Evolutionary conservation across 1,284 basidiomycete species (phyloP), one percentile per base, ranked within the genome.

Genomic region (Rhizoctonia solani): DNA sequence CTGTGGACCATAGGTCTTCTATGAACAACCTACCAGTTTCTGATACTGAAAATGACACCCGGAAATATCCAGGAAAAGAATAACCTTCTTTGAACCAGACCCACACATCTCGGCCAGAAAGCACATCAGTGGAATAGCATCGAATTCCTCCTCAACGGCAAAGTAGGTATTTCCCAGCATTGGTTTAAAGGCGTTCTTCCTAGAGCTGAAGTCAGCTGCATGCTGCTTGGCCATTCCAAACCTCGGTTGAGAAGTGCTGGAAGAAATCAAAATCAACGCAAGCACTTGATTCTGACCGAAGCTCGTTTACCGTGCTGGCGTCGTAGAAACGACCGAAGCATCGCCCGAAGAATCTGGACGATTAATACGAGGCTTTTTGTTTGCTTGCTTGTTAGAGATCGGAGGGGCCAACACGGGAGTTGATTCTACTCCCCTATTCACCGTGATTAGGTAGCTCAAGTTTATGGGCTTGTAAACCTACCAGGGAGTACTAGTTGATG

Each of bases 71-170:
- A 61, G 44, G 9, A 49, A 61, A 13, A 41, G 50, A 30, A 61
- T n/a, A 4, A 25, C 39, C 21, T 61, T 61, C 14, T 61, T 19
- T 14, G 13, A 1, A 8, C 8, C 11, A 21, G 8, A 14, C n/a
- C n/a, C n/a, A n/a, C n/a, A n/a, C 9, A 23, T 32, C 8, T 49
- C 32, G 21, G 58, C 29, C 5, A 61, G 30, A 39, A 46, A 23
- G 27, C 47, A 6, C 6, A 63, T 63, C 3, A 52, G 47, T 1
- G 59, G 59, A 25, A 63, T 50, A 2, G 44, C 30, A 21, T 63
- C 59, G 16, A 63, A 42, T 8, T 53, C 59, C 9, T 63, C 47
- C 25, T 63, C 23, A 2, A 63, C 11, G 14, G 42, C 14, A 16
- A 63, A 30, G 29, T 59, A 47, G 1, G 14, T 46, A 13, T 25